Base-by-base conservation (phyloP, 2,329 filamentous ascomycete species). In the Fusarium armeniacum region DNA sequence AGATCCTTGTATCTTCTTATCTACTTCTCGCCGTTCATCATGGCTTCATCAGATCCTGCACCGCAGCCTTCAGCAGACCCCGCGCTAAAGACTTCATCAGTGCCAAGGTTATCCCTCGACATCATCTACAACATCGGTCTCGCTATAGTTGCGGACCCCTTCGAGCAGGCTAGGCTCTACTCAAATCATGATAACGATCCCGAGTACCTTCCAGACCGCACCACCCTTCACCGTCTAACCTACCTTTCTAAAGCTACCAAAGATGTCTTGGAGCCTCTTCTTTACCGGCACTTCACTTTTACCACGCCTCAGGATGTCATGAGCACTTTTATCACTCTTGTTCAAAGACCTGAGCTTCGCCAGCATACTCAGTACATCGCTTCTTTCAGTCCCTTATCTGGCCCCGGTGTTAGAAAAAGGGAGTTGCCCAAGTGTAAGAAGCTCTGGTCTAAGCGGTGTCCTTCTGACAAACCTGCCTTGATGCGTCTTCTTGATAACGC, bases 221-320 rank as follows among this genome's bases (percentile, higher is more conserved):
- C n/a, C 16, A 20, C 62, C 6, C 33, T 72, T 1, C 58, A 33
- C 8, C 40, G 43, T 18, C 13, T 72, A 10, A 71, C 70, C 1
- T 69, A 73, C 24, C 9, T 44, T 2, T 72, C 70, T 20, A 67
- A 38, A 24, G 45, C 61, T 6, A 67, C 65, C 12, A 69, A 33
- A 24, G 45, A 36, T 15, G 7, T 73, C 7, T 49, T 73, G 24
- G 65, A 69, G 24, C 65, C 70, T 20, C 32, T 73, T 7, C 60
- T 73, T 8, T 73, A 67, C 18, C 68, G 70, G 5, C 43, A 67
- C 45, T 22, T 73, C 9, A 40, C 33, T n/a, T 52, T 73, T 12
- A 30, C 32, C 8, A 54, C 24, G 2, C 50, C 61, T 4, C 40
- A 43, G 13, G 50, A 72, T 3, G 41, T 73, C 18, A 56, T 55